Evolutionary conservation across 1,284 basidiomycete genomes (phyloP).

Genomic region (Schizophyllum amplum): DNA sequence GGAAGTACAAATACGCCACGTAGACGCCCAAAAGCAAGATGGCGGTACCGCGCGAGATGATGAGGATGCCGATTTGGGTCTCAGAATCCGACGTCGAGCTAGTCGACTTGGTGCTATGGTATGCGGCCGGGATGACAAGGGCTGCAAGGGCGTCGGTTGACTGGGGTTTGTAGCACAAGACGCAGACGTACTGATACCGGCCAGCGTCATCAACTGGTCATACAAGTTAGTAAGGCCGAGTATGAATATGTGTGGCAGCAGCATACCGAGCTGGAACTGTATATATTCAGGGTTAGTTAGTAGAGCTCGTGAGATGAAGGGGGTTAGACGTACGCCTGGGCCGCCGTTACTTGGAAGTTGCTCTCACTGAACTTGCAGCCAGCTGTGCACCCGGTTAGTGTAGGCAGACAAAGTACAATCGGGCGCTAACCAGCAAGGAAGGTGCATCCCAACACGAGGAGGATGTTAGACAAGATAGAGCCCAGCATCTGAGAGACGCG

Average conservation of each 20-base stretch:
- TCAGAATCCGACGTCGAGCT: slow-evolving; percentile 15
- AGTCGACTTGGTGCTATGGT: slow-evolving; percentile 44
- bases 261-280: slow-evolving; percentile 56
- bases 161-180: slow-evolving; percentile 8
- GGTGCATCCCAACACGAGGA: slow-evolving; percentile 83
- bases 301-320: slow-evolving; percentile 13
- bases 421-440: slow-evolving; percentile 60
- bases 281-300: slow-evolving; percentile 7
- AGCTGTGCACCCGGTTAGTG: slow-evolving; percentile 27
- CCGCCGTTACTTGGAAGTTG: slow-evolving; percentile 74
- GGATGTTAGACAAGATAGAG: slow-evolving; percentile 82
- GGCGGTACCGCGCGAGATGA: slow-evolving; percentile 82
- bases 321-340: slow-evolving; percentile 62
- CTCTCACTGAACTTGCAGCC: slow-evolving; percentile 64
- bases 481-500: slow-evolving; percentile 54
- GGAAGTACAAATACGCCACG: slow-evolving; percentile 72
- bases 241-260: not conserved
- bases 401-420: not conserved
- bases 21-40: slow-evolving; percentile 80
- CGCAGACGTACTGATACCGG: slow-evolving; percentile 68
- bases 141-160: slow-evolving; percentile 39
- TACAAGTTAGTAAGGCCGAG: slow-evolving; percentile 3
- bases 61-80: slow-evolving; percentile 47
- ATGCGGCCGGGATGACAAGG: slow-evolving; percentile 88
- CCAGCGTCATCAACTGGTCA: slow-evolving; percentile 74